Percentiles rank a stretch among this genome's conserved stretches.
These are phyloP conservation scores for Kregervanrija fluxuum DNA, from an alignment of 805 yeast genomes.

Conservation along the genomic window DNA sequence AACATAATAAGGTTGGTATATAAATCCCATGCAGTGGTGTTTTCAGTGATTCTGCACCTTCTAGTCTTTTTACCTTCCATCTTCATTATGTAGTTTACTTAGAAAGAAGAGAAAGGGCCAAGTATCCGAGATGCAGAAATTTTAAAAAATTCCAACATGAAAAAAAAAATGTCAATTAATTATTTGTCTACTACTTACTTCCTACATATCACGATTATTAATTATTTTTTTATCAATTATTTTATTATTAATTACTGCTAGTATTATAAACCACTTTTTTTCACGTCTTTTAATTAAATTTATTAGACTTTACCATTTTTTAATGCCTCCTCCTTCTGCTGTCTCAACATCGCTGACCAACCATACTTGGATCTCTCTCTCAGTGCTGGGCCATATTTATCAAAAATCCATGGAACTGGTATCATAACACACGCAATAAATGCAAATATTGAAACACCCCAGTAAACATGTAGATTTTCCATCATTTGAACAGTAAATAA, in stretches of 20 bases:
- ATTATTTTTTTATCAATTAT: too few species aligned
- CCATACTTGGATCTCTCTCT: constrained; percentile 55
- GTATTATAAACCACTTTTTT: not conserved
- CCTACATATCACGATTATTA: too few species aligned
- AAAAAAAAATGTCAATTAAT: too few species aligned
- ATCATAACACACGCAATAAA: constrained; percentile 62
- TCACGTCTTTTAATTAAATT: not conserved
- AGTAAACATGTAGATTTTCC: constrained; percentile 56
- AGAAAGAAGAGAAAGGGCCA: too few species aligned
- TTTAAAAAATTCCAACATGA: too few species aligned
- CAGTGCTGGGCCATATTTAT: constrained; percentile 42
- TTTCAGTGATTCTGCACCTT: constrained; percentile 43
- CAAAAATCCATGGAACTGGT: constrained; percentile 71
- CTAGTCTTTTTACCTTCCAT: constrained; percentile 4
- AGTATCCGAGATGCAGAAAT: too few species aligned
- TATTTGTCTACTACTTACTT: too few species aligned
- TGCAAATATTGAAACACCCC: constrained; percentile 70
- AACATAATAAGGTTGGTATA: constrained; percentile 56
- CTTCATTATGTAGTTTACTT: too few species aligned
- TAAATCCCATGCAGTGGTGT: constrained; percentile 71
- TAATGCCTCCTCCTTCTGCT: constrained; percentile 7
- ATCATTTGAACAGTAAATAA: constrained; percentile 84
- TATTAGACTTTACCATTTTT: constrained; percentile 2
- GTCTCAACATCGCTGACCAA: constrained; percentile 36
- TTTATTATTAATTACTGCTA: too few species aligned